phyloP scores from a whole-genome alignment of 495 filamentous ascomycete species.

The Podospora bellae-mahoneyi region DNA sequence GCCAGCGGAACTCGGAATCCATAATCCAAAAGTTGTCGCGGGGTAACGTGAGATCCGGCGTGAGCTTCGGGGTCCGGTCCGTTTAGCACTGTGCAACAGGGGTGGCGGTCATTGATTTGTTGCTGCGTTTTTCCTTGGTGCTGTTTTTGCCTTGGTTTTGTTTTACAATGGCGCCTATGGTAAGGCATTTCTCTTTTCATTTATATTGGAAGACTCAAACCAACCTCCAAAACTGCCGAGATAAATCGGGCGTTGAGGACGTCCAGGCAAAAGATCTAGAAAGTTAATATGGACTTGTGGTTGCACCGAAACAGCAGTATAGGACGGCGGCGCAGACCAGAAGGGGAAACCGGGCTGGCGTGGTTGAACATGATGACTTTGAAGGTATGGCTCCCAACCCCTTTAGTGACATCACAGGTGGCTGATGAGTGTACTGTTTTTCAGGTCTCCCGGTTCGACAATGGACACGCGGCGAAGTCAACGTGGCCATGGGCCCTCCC shows the following conservation, averaged over 20 bases:
- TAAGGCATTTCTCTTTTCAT: slow-evolving; percentile 16
- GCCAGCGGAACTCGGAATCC: not conserved
- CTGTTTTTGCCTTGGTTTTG: not conserved
- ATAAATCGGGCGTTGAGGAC: not conserved
- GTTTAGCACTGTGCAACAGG: not conserved
- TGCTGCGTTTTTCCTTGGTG: not conserved
- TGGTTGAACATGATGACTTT: slow-evolving; percentile 90
- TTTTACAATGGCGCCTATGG: slow-evolving; percentile 31
- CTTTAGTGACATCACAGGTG: not conserved
- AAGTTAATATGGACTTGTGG: slow-evolving; percentile 1
- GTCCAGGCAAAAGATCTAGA: not conserved
- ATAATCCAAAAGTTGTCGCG: not conserved
- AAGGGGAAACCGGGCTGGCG: slow-evolving; percentile 65
- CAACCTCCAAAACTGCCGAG: not conserved
- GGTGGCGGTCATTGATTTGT: not conserved
- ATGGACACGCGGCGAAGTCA: slow-evolving; percentile 74
- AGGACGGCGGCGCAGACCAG: slow-evolving; percentile 62
- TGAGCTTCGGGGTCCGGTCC: not conserved
- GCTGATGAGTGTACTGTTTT: slow-evolving; percentile 5
- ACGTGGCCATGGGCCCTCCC: slow-evolving; percentile 62
- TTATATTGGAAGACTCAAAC: not conserved
- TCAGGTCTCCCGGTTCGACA: slow-evolving; percentile 79
- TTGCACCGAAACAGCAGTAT: slow-evolving; percentile 33
- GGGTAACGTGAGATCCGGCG: not conserved
- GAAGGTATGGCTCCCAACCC: slow-evolving; percentile 51